Conservation (phyloP, 148 eudicot genomes). For the Vaccinium myrtillus region DNA sequence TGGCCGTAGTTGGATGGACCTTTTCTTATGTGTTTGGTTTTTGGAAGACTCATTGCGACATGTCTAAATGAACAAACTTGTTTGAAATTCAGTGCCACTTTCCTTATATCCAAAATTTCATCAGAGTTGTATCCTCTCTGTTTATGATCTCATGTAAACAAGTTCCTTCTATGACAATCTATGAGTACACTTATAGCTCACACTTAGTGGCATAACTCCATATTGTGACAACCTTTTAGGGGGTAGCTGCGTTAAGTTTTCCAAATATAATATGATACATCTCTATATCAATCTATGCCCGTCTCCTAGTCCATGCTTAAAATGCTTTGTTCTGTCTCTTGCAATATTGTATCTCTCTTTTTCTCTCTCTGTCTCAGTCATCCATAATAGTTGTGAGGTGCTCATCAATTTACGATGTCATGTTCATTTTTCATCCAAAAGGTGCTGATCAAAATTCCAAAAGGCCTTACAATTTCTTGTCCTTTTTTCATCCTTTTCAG, state of each 20-base stretch:
- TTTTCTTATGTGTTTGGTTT: background rate
- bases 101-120: background rate
- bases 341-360: too few relatives aligned
- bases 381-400: background rate
- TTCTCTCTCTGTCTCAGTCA: background rate
- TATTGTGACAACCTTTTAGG: background rate
- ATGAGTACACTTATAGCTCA: background rate
- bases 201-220: background rate
- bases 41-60: background rate
- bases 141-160: background rate
- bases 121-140: background rate
- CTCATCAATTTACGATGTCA: background rate
- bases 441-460: background rate
- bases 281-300: background rate
- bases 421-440: background rate
- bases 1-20: background rate
- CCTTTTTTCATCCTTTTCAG: constrained; percentile 31
- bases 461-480: background rate
- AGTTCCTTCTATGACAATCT: background rate
- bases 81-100: background rate
- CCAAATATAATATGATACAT: background rate
- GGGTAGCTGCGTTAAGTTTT: background rate
- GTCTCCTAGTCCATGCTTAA: background rate
- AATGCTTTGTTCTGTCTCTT: background rate
- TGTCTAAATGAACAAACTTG: background rate